Percentiles rank a stretch among this genome's conserved stretches.
Evolutionary conservation across 1,284 basidiomycete species (phyloP).

Genomic region (Apiotrichum brassicae): DNA sequence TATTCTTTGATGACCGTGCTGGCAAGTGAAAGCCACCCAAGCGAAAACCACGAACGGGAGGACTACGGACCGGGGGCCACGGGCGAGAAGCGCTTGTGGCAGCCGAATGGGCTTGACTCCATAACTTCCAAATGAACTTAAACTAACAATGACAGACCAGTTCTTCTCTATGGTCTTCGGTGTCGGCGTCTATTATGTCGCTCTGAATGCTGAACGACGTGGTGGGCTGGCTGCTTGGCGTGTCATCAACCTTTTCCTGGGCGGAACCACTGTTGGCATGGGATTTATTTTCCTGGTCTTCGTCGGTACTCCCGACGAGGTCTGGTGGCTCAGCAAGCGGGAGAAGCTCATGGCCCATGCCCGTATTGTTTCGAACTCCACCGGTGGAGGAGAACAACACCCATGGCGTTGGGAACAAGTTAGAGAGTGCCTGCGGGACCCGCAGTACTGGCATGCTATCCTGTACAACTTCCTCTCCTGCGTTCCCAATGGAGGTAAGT

Average conservation of each 20-base stretch:
- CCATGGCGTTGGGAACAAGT: constrained; percentile 28
- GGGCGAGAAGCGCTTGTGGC: no score
- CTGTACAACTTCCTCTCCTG: constrained; percentile 21
- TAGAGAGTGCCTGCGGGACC: constrained; percentile 22
- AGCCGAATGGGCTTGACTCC: no score
- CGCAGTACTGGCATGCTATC: constrained; percentile 19
- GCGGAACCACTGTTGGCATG: constrained; percentile 24
- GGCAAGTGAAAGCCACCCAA: no score
- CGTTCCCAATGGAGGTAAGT: not conserved
- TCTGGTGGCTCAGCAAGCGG: constrained; percentile 25
- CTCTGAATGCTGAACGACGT: constrained; percentile 10
- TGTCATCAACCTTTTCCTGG: constrained; percentile 34
- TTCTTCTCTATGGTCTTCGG: constrained; percentile 25
- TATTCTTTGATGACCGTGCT: no score
- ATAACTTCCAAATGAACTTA: no score
- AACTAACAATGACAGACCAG: constrained; percentile 11
- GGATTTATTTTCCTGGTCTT: constrained; percentile 25
- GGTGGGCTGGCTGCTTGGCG: constrained; percentile 29
- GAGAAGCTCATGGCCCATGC: constrained; percentile 29
- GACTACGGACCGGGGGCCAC: no score
- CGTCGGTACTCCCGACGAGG: constrained; percentile 26
- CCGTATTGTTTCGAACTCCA: constrained; percentile 21
- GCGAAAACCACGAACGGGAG: no score
- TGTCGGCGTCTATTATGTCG: constrained; percentile 25
- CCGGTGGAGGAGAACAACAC: constrained; percentile 16